Conservation (phyloP, 495 filamentous ascomycete species). For the Penicillium maclennaniae region DNA sequence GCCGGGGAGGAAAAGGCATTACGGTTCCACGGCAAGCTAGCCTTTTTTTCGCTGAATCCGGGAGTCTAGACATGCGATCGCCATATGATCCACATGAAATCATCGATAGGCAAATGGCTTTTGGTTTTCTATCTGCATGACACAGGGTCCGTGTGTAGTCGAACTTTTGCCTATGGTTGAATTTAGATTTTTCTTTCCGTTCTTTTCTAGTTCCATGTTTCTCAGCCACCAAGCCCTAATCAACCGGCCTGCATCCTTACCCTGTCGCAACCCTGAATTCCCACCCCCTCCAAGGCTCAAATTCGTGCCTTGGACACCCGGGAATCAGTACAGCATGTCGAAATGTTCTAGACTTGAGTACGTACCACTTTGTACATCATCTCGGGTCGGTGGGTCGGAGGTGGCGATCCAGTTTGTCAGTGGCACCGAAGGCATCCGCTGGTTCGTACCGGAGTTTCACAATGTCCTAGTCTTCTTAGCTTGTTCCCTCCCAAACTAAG, state of each 20-base stretch:
- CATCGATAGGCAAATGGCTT: not conserved
- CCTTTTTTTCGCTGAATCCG: not conserved
- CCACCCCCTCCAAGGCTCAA: not conserved
- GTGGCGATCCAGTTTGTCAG: slow-evolving; percentile 13
- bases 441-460: slow-evolving; percentile 2
- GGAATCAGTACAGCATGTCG: not conserved
- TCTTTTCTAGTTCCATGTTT: not conserved
- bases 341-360: slow-evolving; percentile 7
- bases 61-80: slow-evolving; percentile 6
- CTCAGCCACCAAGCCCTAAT: not conserved
- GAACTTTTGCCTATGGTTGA: not conserved
- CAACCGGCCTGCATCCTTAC: not conserved
- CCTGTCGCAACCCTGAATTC: not conserved
- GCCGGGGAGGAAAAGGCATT: not conserved
- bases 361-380: slow-evolving; percentile 15
- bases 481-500: not conserved
- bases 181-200: not conserved
- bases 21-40: not conserved
- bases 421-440: slow-evolving; percentile 4
- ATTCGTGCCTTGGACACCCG: not conserved
- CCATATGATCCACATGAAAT: slow-evolving; percentile 3
- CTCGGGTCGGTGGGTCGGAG: slow-evolving; percentile 6
- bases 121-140: slow-evolving; percentile 1
- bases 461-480: not conserved
- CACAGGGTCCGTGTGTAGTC: not conserved